A percentile compares a stretch with the other conserved stretches of the same genome.
Conservation (phyloP, 345 rosid species). For the Sapria himalayana region DNA sequence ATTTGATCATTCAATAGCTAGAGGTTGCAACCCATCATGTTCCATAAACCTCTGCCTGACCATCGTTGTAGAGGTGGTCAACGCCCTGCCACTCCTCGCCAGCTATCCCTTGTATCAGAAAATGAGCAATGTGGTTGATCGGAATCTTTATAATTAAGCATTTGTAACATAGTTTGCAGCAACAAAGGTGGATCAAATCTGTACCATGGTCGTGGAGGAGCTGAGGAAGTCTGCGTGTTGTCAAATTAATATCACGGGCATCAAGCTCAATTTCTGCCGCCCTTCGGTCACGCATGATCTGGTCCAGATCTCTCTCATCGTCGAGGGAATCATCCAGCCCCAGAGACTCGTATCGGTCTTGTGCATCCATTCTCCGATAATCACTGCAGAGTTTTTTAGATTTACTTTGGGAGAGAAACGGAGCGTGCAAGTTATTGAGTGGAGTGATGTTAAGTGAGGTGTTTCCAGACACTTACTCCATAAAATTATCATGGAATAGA, state of each 20-base stretch:
- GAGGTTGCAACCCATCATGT: too few species aligned
- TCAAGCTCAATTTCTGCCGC: conserved; percentile 68
- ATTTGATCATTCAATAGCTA: too few species aligned
- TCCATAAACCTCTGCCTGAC: too few species aligned
- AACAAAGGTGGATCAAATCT: too few species aligned
- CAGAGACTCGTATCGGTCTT: conserved; percentile 52
- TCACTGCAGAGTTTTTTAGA: conserved; percentile 19
- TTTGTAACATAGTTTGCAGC: too few species aligned
- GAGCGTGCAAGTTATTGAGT: neutral
- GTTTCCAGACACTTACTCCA: conserved; percentile 20
- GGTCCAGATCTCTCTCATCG: conserved; percentile 63
- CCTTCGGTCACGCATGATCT: conserved; percentile 53
- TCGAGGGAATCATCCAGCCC: conserved; percentile 71
- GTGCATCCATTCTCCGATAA: conserved; percentile 35
- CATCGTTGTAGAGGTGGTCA: too few species aligned
- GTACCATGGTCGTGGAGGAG: conserved; percentile 87
- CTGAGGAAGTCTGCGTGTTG: conserved; percentile 62
- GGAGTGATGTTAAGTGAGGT: neutral
- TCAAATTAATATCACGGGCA: conserved; percentile 29
- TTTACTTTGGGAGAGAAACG: neutral
- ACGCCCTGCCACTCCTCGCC: too few species aligned
- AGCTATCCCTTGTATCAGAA: too few species aligned
- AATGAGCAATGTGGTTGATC: too few species aligned
- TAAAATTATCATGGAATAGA: conserved; percentile 47
- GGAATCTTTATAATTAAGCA: too few species aligned